These are phyloP conservation scores for Lentinula guzmanii DNA, from an alignment of 768 basidiomycete species.

Conservation along the genomic window DNA sequence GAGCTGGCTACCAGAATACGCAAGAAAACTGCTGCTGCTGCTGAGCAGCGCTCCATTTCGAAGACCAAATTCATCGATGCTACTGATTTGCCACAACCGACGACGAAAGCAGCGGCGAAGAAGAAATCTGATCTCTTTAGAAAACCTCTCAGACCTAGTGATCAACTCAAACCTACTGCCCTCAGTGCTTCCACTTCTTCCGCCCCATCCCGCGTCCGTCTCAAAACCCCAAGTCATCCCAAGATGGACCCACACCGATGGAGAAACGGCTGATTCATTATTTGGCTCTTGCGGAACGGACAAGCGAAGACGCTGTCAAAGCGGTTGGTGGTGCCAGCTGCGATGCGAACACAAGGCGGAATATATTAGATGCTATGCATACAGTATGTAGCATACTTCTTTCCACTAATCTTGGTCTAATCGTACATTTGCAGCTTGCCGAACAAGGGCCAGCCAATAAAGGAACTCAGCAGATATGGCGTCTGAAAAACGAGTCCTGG, in stretches of 20 bases:
- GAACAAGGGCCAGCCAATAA: slow-evolving; percentile 31
- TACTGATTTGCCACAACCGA: slow-evolving; percentile 27
- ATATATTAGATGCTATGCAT: slow-evolving; percentile 42
- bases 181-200: slow-evolving; percentile 19
- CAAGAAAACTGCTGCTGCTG: slow-evolving; percentile 40
- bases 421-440: slow-evolving; percentile 35
- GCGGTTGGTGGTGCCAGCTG: slow-evolving; percentile 39
- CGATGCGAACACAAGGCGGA: slow-evolving; percentile 27
- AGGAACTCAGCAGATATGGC: slow-evolving; percentile 34
- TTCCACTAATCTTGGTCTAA: background rate
- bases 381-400: slow-evolving; percentile 31
- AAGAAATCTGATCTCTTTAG: slow-evolving; percentile 34
- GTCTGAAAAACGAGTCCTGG: slow-evolving; percentile 55
- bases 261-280: slow-evolving; percentile 47
- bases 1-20: slow-evolving; percentile 47
- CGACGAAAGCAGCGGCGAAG: slow-evolving; percentile 27
- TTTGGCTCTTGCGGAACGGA: slow-evolving; percentile 41
- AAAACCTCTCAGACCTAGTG: slow-evolving; percentile 24
- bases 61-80: slow-evolving; percentile 46
- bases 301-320: slow-evolving; percentile 41
- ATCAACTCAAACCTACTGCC: slow-evolving; percentile 22
- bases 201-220: slow-evolving; percentile 24
- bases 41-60: slow-evolving; percentile 34
- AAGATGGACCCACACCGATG: slow-evolving; percentile 16
- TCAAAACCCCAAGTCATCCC: slow-evolving; percentile 14